A percentile compares a stretch with the other conserved stretches of the same genome.
phyloP scores from a whole-genome alignment of 148 eudicot species.

The Cornus kousa region DNA sequence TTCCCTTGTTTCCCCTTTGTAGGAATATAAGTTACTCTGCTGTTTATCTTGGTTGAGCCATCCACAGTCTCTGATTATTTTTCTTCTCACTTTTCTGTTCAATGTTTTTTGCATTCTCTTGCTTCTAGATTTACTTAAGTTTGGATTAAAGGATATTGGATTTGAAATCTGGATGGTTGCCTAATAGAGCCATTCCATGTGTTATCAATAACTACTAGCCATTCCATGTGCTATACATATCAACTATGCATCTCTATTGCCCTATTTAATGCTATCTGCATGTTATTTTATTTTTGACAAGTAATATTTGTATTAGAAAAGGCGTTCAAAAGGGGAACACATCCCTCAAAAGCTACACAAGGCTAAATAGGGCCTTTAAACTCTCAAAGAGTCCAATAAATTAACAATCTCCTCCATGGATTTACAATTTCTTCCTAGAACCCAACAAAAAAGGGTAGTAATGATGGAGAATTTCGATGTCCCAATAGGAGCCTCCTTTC shows the following conservation, averaged over 20 bases:
- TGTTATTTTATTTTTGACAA: not conserved
- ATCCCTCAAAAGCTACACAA: too few relatives aligned
- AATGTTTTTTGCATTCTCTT: not conserved
- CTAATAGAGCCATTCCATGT: not conserved
- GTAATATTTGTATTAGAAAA: too few relatives aligned
- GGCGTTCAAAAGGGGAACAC: too few relatives aligned
- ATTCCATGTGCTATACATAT: not conserved
- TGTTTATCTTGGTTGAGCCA: not conserved
- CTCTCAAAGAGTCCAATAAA: too few relatives aligned
- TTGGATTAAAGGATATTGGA: not conserved
- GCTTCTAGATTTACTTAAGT: not conserved
- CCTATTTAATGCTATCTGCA: not conserved
- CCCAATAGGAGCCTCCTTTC: too few relatives aligned
- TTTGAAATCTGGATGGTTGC: not conserved
- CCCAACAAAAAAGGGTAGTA: too few relatives aligned
- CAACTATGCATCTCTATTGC: not conserved
- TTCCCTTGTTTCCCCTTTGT: not conserved
- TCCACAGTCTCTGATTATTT: not conserved
- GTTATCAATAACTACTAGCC: not conserved
- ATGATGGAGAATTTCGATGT: too few relatives aligned
- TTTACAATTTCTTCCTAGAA: too few relatives aligned
- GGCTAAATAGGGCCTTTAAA: too few relatives aligned
- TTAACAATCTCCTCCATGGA: too few relatives aligned
- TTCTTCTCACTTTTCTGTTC: not conserved
- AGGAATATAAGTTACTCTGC: not conserved